phyloP scores from a whole-genome alignment of 2,329 filamentous ascomycete genomes.

The Pseudogymnoascus sp. region DNA sequence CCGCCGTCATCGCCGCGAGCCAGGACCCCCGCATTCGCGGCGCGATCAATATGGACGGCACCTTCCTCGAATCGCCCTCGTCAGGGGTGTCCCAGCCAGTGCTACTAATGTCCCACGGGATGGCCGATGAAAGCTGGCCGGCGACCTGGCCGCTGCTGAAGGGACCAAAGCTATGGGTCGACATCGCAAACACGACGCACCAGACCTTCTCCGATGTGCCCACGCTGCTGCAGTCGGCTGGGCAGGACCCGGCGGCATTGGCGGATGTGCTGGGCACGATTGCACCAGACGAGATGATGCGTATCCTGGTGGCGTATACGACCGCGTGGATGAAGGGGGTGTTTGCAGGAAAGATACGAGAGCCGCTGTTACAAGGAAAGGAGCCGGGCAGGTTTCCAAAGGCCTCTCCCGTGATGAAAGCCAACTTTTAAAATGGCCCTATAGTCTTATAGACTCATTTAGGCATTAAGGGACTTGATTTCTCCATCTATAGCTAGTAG shows the following conservation, averaged over 20 bases:
- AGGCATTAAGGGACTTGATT: background rate
- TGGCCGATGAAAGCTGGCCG: background rate
- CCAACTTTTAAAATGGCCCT: background rate
- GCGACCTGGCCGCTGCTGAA: background rate
- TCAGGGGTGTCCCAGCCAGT: constrained; percentile 32
- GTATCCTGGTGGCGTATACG: background rate
- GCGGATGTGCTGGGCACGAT: background rate
- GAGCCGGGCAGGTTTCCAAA: background rate
- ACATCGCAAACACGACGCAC: background rate
- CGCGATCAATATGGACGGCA: constrained; percentile 33
- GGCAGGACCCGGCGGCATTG: background rate
- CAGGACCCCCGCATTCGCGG: constrained; percentile 26
- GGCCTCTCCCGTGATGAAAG: background rate
- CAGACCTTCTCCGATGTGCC: background rate
- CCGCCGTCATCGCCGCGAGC: constrained; percentile 26
- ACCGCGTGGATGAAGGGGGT: background rate
- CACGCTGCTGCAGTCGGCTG: background rate
- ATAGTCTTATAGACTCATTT: background rate
- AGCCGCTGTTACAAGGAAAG: background rate
- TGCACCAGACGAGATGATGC: background rate
- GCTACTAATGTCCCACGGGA: constrained; percentile 23
- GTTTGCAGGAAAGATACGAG: background rate
- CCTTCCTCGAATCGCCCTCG: constrained; percentile 28
- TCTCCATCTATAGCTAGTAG: background rate
- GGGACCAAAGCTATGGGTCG: background rate